Percentiles rank a stretch among this genome's conserved stretches.
These are phyloP conservation scores for Mucor mucedo DNA, from an alignment of 371 early-diverging fungal genomes.

Conservation along the genomic window DNA sequence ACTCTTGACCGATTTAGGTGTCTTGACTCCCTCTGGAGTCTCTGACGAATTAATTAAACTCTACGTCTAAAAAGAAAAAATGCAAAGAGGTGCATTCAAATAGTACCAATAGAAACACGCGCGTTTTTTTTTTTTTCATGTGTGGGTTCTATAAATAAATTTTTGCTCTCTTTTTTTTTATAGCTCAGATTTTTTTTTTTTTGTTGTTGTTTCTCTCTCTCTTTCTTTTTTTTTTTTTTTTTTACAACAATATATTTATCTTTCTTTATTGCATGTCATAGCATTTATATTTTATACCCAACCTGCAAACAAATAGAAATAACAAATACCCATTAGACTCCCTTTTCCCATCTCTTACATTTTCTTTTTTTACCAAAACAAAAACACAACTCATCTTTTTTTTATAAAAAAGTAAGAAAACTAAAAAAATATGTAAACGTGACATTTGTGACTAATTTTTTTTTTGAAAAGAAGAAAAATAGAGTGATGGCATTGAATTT, in stretches of 20 bases:
- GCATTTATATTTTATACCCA: conserved; percentile 9
- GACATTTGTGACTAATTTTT: neutral
- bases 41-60: conserved; percentile 90
- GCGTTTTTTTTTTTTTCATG: neutral
- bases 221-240: neutral
- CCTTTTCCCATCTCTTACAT: neutral
- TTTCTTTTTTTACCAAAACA: neutral
- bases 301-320: conserved; percentile 1
- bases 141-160: neutral
- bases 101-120: conserved; percentile 4
- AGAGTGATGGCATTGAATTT: neutral
- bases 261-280: conserved; percentile 1
- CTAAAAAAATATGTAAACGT: neutral
- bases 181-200: neutral
- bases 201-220: neutral
- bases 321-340: conserved; percentile 5
- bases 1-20: conserved; percentile 92
- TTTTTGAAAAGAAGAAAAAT: neutral
- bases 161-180: neutral
- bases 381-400: neutral
- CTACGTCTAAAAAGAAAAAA: conserved; percentile 58
- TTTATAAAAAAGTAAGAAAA: neutral
- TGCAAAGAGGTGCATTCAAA: conserved; percentile 1
- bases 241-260: no score
- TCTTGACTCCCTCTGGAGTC: conserved; percentile 93